Evolutionary conservation across 2,329 filamentous ascomycete species (phyloP).

Genomic region (Botrytis fragariae): DNA sequence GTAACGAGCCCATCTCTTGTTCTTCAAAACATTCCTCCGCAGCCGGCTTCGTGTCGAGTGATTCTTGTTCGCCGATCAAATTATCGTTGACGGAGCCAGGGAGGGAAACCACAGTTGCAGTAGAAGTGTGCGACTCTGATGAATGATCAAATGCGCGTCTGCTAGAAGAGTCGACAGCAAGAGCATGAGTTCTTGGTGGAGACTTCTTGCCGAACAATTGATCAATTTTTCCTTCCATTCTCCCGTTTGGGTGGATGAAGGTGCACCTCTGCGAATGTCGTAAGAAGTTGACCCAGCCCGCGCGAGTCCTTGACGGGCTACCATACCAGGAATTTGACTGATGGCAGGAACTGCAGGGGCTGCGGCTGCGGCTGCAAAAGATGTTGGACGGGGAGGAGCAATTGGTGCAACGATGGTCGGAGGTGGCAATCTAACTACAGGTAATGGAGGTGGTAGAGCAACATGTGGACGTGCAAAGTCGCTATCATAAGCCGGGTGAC

Average conservation of each 20-base stretch:
- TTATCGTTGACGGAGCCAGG: conserved; percentile 42
- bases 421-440: conserved; percentile 74
- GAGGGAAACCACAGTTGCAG: conserved; percentile 74
- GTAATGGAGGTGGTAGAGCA: conserved; percentile 65
- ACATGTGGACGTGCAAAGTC: conserved; percentile 65
- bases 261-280: conserved; percentile 40
- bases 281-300: conserved; percentile 42
- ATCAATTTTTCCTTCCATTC: conserved; percentile 83
- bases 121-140: conserved; percentile 42
- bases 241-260: conserved; percentile 36
- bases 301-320: conserved; percentile 40
- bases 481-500: conserved; percentile 70
- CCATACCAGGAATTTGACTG: conserved; percentile 23
- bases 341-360: conserved; percentile 31
- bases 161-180: conserved; percentile 65
- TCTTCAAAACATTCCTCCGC: conserved; percentile 80
- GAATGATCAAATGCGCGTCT: conserved; percentile 63
- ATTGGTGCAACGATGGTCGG: conserved; percentile 44
- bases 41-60: conserved; percentile 62
- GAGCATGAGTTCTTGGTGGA: conserved; percentile 55
- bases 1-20: conserved; percentile 76
- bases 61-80: conserved; percentile 43
- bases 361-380: conserved; percentile 44
- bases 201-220: conserved; percentile 62
- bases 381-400: conserved; percentile 46